phyloP scores from a whole-genome alignment of 163 green algal species.

The Chlorella variabilis region DNA sequence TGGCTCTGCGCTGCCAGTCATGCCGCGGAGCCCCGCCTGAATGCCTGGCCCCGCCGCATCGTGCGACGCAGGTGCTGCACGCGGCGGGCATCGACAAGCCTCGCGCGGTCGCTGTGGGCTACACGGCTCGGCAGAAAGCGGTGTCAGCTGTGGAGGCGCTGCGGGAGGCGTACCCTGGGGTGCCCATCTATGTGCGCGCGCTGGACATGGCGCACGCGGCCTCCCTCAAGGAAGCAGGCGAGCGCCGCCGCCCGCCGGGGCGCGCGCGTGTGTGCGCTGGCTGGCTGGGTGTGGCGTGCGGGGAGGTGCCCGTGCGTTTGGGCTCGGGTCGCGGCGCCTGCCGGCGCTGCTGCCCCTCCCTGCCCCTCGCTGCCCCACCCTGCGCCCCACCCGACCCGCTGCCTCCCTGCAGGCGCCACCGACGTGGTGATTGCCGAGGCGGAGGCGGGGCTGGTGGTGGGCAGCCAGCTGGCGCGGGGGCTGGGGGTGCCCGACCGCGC shows the following conservation, averaged over 20 bases:
- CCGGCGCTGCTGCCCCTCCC: too few relatives aligned
- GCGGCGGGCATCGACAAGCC: slow-evolving; percentile 75
- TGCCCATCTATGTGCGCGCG: slow-evolving; percentile 74
- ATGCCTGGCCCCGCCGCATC: too few relatives aligned
- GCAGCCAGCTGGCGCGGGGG: slow-evolving; percentile 13
- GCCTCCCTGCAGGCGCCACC: slow-evolving; percentile 49
- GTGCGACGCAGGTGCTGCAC: slow-evolving; percentile 67
- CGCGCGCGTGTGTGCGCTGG: too few relatives aligned
- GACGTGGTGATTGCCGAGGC: slow-evolving; percentile 51
- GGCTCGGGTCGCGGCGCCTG: too few relatives aligned
- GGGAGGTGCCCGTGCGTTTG: too few relatives aligned
- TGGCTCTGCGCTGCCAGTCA: too few relatives aligned
- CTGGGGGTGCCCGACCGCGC: slow-evolving; percentile 10
- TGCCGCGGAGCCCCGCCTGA: too few relatives aligned
- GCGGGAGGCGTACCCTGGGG: slow-evolving; percentile 58
- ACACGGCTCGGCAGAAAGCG: slow-evolving; percentile 54
- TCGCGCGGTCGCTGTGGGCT: slow-evolving; percentile 66
- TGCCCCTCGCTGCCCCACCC: not conserved
- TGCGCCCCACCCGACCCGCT: not conserved
- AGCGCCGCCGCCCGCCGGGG: not conserved
- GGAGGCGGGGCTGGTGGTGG: slow-evolving; percentile 56
- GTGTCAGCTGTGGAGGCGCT: slow-evolving; percentile 63
- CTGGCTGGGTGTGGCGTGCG: not conserved
- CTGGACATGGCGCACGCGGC: slow-evolving; percentile 74
- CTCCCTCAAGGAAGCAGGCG: slow-evolving; percentile 69